Evolutionary conservation across 75 land plant genomes (phyloP), one percentile per base, ranked within the genome.

Genomic region (Picea sitchensis): DNA sequence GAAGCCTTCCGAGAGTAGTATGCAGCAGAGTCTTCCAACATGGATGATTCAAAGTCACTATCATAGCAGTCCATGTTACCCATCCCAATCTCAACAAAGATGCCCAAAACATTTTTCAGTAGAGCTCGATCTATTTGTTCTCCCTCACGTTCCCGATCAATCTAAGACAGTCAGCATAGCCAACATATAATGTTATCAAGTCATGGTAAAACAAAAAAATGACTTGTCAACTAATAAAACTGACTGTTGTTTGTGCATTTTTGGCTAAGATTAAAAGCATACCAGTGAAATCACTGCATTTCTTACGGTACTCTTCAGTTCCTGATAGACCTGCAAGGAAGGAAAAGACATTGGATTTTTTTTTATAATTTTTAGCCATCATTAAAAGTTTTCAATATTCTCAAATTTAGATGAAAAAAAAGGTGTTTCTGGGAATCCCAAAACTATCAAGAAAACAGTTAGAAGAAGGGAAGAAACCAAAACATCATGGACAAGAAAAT

Each of bases 21-120:
- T 11, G 88, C 88, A 81, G 92, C 97, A 61, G 95, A 85, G 74
- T 94, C 96, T 23, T 90, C 60, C 6, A 96, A 91, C 97, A 96
- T 88, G 59, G 74, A 75, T 5, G 79, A 82, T 85, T 96, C 97
- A 72, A 96, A 96, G 76, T 96, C 99, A 62, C 85, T 83, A 41
- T 90, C 95, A 81, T 96, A 96, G 8, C 75, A 74, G 14, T 92
- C 92, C 97, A 94, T 94, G 17, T 75, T 84, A 2, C 98, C 97
- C 92, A 96, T 90, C 56, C 97, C 97, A 75, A 96, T 94, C 81
- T 96, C 99, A 63, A 96, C 95, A 85, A 96, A 96, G 59, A 96
- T 94, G 73, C 92, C 97, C 51, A 96, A 79, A 15, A 96, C 91
- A 83, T 96, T 96, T 83, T 94, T 96, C 82, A 96, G 79, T 20